Percentiles rank a stretch among this genome's conserved stretches.
Evolutionary conservation across 306 rosid genomes (phyloP).

Genomic region (Acacia melanoxylon): DNA sequence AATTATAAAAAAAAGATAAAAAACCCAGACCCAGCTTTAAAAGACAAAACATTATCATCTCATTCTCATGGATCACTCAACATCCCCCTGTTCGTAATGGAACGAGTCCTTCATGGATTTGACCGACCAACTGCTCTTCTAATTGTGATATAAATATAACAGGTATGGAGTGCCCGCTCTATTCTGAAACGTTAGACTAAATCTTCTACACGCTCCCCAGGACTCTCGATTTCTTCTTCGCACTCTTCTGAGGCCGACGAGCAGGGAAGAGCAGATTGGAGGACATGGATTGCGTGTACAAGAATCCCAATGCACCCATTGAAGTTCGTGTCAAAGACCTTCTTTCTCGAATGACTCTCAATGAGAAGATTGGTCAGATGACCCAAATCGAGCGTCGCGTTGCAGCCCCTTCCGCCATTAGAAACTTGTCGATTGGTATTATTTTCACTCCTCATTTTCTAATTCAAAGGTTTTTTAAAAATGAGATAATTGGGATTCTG

Average conservation of each 20-base stretch:
- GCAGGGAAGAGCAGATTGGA: conserved; percentile 1
- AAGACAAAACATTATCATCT: too few species aligned
- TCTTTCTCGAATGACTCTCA: conserved; percentile 79
- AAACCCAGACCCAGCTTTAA: too few species aligned
- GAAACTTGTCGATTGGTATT: conserved; percentile 60
- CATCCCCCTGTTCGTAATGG: too few species aligned
- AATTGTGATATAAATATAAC: too few species aligned
- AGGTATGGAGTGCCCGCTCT: too few species aligned
- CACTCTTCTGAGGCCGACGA: neutral
- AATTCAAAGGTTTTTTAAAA: neutral
- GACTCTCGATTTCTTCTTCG: neutral
- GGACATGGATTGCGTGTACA: conserved; percentile 47
- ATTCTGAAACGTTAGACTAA: too few species aligned
- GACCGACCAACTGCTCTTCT: too few species aligned
- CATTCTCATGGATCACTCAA: too few species aligned
- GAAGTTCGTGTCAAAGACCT: conserved; percentile 82
- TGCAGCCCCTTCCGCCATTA: conserved; percentile 51
- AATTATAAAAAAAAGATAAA: too few species aligned
- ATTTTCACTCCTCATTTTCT: neutral
- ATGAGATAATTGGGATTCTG: neutral
- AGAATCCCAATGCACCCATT: conserved; percentile 36
- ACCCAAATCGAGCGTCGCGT: conserved; percentile 77
- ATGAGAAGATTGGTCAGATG: conserved; percentile 80
- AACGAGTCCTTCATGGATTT: too few species aligned
- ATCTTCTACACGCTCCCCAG: too few species aligned